These are phyloP conservation scores for Naganishia cerealis DNA, from an alignment of 1,284 basidiomycete species.

Conservation along the genomic window DNA sequence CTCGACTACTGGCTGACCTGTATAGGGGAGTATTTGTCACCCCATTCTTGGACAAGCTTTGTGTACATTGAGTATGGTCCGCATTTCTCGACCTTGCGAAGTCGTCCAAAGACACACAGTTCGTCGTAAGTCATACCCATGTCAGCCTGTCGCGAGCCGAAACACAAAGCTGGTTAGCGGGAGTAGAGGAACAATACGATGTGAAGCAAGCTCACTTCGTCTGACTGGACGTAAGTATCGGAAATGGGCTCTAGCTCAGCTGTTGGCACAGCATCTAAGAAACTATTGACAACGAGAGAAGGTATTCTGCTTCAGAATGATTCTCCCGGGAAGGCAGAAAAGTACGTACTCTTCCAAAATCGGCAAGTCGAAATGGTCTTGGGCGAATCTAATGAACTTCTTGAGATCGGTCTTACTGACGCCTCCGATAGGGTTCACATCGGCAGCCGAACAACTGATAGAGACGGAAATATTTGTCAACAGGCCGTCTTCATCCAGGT, in stretches of 20 bases:
- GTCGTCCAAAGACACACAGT: slow-evolving; percentile 83
- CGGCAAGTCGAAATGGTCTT: slow-evolving; percentile 75
- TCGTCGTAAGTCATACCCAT: slow-evolving; percentile 99
- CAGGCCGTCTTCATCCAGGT: slow-evolving; percentile 1
- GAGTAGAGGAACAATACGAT: background rate
- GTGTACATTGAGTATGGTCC: slow-evolving; percentile 96
- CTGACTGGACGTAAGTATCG: slow-evolving; percentile 87
- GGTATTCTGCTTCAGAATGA: slow-evolving; percentile 2
- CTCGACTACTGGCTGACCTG: slow-evolving; percentile 60
- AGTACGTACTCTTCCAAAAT: slow-evolving; percentile 69
- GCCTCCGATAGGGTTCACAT: slow-evolving; percentile 96
- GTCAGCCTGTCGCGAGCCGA: slow-evolving; percentile 64
- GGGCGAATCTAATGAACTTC: slow-evolving; percentile 86
- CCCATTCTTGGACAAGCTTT: slow-evolving; percentile 91
- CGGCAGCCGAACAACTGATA: slow-evolving; percentile 66
- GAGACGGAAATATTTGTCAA: slow-evolving; percentile 5
- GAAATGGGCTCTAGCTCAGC: slow-evolving; percentile 96
- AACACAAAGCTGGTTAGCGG: slow-evolving; percentile 4
- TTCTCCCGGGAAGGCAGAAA: background rate
- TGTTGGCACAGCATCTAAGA: slow-evolving; percentile 86
- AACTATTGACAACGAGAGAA: slow-evolving; percentile 58
- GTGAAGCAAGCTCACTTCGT: slow-evolving; percentile 65
- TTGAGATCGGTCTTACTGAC: slow-evolving; percentile 98
- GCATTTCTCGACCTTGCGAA: slow-evolving; percentile 94
- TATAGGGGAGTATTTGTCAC: slow-evolving; percentile 66